These are phyloP conservation scores for Cochliopodium minus DNA, from an alignment of 208 protist genomes.

Conservation along the genomic window DNA sequence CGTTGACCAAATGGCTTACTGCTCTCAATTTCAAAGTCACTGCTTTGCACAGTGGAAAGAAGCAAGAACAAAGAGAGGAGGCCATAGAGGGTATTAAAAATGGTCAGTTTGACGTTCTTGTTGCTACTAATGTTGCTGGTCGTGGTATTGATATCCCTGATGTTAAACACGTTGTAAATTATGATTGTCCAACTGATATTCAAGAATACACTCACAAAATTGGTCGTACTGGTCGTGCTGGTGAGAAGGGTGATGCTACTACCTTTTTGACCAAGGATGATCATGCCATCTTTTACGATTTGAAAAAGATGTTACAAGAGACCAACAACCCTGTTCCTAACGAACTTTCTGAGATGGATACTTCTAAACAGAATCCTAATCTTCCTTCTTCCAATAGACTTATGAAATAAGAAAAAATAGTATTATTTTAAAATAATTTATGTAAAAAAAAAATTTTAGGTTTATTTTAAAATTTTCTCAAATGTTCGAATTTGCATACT, in stretches of 20 bases:
- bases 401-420: no score
- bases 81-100: conserved; percentile 46
- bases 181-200: conserved; percentile 41
- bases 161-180: conserved; percentile 63
- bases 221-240: conserved; percentile 49
- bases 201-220: conserved; percentile 40
- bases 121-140: conserved; percentile 55
- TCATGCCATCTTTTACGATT: conserved; percentile 38
- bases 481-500: no score
- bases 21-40: conserved; percentile 6
- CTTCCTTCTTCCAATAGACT: no score
- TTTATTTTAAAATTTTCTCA: no score
- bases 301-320: conserved; percentile 31
- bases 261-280: conserved; percentile 44
- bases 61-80: conserved; percentile 41
- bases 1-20: conserved; percentile 7
- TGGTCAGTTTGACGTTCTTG: conserved; percentile 38
- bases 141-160: conserved; percentile 60
- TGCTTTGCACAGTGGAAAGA: conserved; percentile 35
- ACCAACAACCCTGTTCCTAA: conserved; percentile 10
- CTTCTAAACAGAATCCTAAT: conserved; percentile 1
- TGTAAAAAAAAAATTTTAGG: no score
- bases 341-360: conserved; percentile 10
- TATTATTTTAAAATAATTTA: no score
- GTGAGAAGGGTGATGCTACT: conserved; percentile 32